Evolutionary conservation across 805 yeast genomes (phyloP), one percentile per base, ranked within the genome.

Genomic region (Blastobotrys parvus): DNA sequence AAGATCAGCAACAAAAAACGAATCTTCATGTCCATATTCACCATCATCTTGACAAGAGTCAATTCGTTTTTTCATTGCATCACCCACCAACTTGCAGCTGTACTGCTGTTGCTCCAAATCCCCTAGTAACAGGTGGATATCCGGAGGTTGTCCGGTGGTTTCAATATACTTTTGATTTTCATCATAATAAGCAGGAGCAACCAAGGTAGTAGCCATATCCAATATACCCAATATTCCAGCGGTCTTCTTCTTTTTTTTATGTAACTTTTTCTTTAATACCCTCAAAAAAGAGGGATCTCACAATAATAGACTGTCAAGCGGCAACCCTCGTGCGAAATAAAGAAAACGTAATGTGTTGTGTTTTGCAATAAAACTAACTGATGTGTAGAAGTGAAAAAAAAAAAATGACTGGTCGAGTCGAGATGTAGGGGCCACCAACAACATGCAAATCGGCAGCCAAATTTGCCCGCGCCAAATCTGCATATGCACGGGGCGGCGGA

Each of bases 1-100:
- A 47, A 87, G 63, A 63, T 90, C 95, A 52, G 92, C 84, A 35
- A 90, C 85, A 56, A 81, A 90, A 58, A 90, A 90, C 4, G 97
- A 78, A 55, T 83, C 82, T 58, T 87, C 94, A 18, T 77, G 87
- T 41, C 85, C 92, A 4, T 90, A 76, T 29, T 65, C 74, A 62
- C 89, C 81, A 22, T 66, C 61, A 37, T 75, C 78, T 44, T 82
- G 77, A 47, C 82, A 67, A 2, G 54, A 41, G 23, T 52, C 52
- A 31, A 58, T 47, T 20, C 48, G 46, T 20, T 41, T 41, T 19
- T 46, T 40, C 31, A 57, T 38, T 15, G 56, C 56, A 1, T 52
- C 35, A 10, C 48, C 48, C 20, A 56, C 45, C 33, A 49, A 40
- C 33, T 29, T 29, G 29, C 29, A 25, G 11, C 29, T 25, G 29